A percentile compares a stretch with the other conserved stretches of the same genome.
These are phyloP conservation scores for Ziziphus jujuba DNA, from an alignment of 306 rosid species.

Conservation along the genomic window DNA sequence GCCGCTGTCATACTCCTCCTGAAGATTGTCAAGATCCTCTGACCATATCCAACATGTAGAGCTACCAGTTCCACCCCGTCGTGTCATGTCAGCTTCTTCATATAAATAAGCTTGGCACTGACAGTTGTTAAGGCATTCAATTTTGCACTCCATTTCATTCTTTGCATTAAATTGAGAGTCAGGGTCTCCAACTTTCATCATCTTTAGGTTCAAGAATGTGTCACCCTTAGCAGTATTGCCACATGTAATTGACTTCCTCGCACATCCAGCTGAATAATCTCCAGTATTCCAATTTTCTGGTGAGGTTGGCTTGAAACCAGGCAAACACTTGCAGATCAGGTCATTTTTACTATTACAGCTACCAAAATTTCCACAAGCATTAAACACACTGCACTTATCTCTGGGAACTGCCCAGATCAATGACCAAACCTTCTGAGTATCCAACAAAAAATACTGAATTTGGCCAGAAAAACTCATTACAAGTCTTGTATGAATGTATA, in stretches of 20 bases:
- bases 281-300: slow-evolving; percentile 52
- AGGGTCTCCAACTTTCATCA: slow-evolving; percentile 79
- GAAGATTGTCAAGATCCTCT: slow-evolving; percentile 69
- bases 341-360: slow-evolving; percentile 60
- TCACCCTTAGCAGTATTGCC: slow-evolving; percentile 39
- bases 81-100: slow-evolving; percentile 28
- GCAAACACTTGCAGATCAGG: slow-evolving; percentile 64
- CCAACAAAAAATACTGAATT: slow-evolving; percentile 52
- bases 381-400: slow-evolving; percentile 71
- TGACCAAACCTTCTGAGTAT: slow-evolving; percentile 51
- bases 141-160: slow-evolving; percentile 53
- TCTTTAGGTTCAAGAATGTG: slow-evolving; percentile 55
- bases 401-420: slow-evolving; percentile 68
- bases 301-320: slow-evolving; percentile 65
- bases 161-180: slow-evolving; percentile 71
- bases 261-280: slow-evolving; percentile 66
- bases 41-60: slow-evolving; percentile 75
- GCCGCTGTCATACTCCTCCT: slow-evolving; percentile 63
- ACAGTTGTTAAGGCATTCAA: slow-evolving; percentile 71
- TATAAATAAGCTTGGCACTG: slow-evolving; percentile 70
- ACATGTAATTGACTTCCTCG: slow-evolving; percentile 55
- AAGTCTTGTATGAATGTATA: slow-evolving; percentile 51
- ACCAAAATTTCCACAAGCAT: slow-evolving; percentile 75
- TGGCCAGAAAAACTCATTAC: slow-evolving; percentile 64
- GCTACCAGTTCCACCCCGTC: slow-evolving; percentile 23